Evolutionary conservation across 441 rosid genomes (phyloP), one percentile per base, ranked within the genome.

Genomic region (Rhodomyrtus psidioides): DNA sequence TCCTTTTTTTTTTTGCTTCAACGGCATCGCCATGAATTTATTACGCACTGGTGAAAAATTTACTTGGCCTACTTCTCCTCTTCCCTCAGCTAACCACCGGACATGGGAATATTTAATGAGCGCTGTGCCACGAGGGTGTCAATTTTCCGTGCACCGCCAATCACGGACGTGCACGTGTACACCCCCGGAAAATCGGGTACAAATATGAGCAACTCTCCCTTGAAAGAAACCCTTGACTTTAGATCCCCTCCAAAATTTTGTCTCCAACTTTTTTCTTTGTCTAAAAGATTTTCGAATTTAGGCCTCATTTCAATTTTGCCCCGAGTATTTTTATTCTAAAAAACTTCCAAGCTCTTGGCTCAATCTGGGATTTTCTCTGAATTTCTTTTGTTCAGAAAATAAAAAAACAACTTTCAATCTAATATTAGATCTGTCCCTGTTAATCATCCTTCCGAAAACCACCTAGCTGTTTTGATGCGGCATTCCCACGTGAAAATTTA

Each of bases 281-380:
- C 26, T 21, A 21, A 55, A 55, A 21, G 4, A 2, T 55, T 55
- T 9, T 4, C 12, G 3, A 1, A 4, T 23, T 55, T 23, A 23
- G 13, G n/a, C 24, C 12, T 6, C 4, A 23, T 23, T 9, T 4
- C 58, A 21, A 23, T 55, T 55, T 55, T 23, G 0, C 26, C 9
- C 12, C 2, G 5, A 23, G 5, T 55, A 3, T 4, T 55, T 23
- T 55, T 9, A 3, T 5, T 17, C 3, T 16, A 23, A 23, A 24
- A 21, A 55, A 55, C 0, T 4, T 9, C n/a, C 2, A 55, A 55
- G 23, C 13, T 55, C 24, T 55, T 3, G 13, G 13, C 9, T 7
- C 2, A 0, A 7, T 55, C 0, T 1, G 2, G 2, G 23, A 55
- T 9, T 7, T 55, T 1, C 9, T 2, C 16, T 1, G 26, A 55